Evolutionary conservation across 1,284 basidiomycete genomes (phyloP), one percentile per base, ranked within the genome.

Genomic region (Sphaerobolus stellatus): DNA sequence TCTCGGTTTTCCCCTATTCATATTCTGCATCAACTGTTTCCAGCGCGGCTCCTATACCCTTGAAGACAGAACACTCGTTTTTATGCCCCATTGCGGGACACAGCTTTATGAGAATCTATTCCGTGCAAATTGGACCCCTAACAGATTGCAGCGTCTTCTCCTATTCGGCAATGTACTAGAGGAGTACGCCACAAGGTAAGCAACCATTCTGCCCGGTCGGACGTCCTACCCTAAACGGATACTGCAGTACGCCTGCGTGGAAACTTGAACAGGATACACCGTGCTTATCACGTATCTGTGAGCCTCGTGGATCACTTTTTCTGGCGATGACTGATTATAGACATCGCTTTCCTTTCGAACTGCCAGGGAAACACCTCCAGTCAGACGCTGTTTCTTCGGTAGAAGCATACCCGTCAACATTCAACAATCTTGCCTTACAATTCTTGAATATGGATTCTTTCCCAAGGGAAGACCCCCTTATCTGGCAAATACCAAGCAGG

Each of bases 81-180:
- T 81, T 70, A 88, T 89, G 86, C 88, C 86, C 29, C 87, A 90
- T 65, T 90, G 88, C 64, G 86, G 88, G 64, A 63, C 84, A 64
- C 74, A 76, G 55, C 73, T 90, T 25, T 88, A 89, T 68, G 85
- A 90, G 64, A 75, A 70, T 59, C 63, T 88, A 46, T 67, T 90
- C 54, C 75, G 75, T 56, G 75, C 77, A 14, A 89, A 89, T 66
- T 85, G 84, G 82, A 68, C 73, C 45, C 63, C 58, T 29, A 71
- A 72, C 14, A 60, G 62, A 13, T 60, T 80, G 54, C 59, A 66
- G 50, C 63, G 63, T 33, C 58, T 77, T 36, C 57, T 81, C 49
- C 71, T 80, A 59, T 59, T 80, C 57, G 76, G 75, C 50, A 80
- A 80, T 64, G 66, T 65, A 52, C 69, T 80, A 59, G 62, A 65